Conservation (phyloP, 768 basidiomycete species). For the Cyclocybe cylindracea region DNA sequence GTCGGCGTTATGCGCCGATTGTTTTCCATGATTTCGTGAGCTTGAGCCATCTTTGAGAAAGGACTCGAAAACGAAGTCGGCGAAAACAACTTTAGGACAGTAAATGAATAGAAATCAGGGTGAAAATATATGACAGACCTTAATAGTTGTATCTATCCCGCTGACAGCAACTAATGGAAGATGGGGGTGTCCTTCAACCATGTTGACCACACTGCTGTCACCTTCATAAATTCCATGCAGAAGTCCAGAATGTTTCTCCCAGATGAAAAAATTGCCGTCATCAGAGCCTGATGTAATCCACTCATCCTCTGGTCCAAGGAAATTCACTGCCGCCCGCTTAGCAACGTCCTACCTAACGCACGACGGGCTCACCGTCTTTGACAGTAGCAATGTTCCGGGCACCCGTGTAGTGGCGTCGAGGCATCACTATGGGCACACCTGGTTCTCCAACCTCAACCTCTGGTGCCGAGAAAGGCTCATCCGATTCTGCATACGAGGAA, state of each 20-base stretch:
- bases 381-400: slow-evolving; percentile 81
- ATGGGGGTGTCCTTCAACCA: slow-evolving; percentile 81
- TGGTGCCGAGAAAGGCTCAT: background rate
- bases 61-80: slow-evolving; percentile 46
- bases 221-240: slow-evolving; percentile 84
- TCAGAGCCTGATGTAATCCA: slow-evolving; percentile 84
- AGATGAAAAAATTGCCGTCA: slow-evolving; percentile 86
- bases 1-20: slow-evolving; percentile 44
- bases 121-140: slow-evolving; percentile 44
- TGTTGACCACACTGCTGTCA: slow-evolving; percentile 80
- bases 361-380: slow-evolving; percentile 70
- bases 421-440: slow-evolving; percentile 57
- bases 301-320: slow-evolving; percentile 77
- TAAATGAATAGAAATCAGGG: background rate
- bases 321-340: slow-evolving; percentile 62
- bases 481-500: too few relatives aligned
- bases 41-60: slow-evolving; percentile 57
- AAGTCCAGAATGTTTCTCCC: slow-evolving; percentile 67
- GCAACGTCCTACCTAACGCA: background rate
- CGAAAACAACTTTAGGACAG: slow-evolving; percentile 58
- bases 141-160: slow-evolving; percentile 85
- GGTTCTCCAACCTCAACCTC: slow-evolving; percentile 21
- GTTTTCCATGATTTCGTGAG: slow-evolving; percentile 53
- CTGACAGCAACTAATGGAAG: slow-evolving; percentile 83
- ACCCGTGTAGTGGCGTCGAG: slow-evolving; percentile 65